A percentile compares a stretch with the other conserved stretches of the same genome.
Conservation (phyloP, 2,329 filamentous ascomycete species). For the Scedosporium apiospermum region DNA sequence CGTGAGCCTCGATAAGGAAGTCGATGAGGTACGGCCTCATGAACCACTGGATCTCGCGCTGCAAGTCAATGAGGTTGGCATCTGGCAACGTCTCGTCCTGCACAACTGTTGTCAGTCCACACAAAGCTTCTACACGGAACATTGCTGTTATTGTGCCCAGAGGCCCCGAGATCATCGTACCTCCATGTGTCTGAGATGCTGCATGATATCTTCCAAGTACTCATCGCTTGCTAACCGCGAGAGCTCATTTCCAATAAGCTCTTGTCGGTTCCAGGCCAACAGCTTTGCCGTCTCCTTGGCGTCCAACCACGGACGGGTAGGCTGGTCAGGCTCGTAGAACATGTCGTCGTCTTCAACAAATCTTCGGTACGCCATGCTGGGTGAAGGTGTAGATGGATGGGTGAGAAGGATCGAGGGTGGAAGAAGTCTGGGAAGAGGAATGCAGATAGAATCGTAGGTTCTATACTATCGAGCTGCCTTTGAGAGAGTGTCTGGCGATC, state of each 20-base stretch:
- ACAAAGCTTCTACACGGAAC: constrained; percentile 9
- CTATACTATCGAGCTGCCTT: constrained; percentile 8
- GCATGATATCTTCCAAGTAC: constrained; percentile 88
- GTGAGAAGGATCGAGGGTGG: constrained; percentile 5
- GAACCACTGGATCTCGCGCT: constrained; percentile 97
- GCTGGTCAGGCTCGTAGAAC: constrained; percentile 48
- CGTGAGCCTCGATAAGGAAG: constrained; percentile 94
- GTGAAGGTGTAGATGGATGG: constrained; percentile 8
- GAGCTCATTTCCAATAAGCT: constrained; percentile 80
- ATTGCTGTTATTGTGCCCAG: background rate
- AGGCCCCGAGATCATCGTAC: constrained; percentile 22
- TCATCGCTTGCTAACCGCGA: constrained; percentile 78
- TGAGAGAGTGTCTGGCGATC: constrained; percentile 37
- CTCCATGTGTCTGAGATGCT: constrained; percentile 96
- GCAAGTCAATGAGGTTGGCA: constrained; percentile 96
- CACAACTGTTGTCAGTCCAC: background rate
- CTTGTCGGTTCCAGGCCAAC: constrained; percentile 73
- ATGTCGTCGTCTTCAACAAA: constrained; percentile 31
- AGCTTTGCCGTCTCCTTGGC: constrained; percentile 69
- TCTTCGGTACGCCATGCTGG: constrained; percentile 35
- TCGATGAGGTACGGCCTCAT: constrained; percentile 98
- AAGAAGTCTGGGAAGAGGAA: background rate
- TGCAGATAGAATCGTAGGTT: constrained; percentile 16
- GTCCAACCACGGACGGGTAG: constrained; percentile 46
- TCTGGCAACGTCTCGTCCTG: constrained; percentile 82